These are phyloP conservation scores for Persicaria tinctoria DNA, from an alignment of 148 eudicot genomes.

Conservation along the genomic window DNA sequence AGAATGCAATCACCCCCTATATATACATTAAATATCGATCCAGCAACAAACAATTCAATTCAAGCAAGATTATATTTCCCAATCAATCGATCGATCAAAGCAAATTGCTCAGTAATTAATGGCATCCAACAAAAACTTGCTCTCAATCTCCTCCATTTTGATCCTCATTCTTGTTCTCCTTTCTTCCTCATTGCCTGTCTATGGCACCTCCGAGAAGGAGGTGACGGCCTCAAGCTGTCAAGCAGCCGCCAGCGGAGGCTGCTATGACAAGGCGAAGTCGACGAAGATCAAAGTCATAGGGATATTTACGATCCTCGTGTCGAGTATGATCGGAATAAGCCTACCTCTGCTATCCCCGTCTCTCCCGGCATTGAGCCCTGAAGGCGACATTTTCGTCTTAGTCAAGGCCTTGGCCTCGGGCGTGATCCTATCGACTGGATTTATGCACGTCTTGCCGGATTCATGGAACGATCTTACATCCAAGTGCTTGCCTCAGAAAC, in stretches of 20 bases:
- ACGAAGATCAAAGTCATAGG: constrained; percentile 31
- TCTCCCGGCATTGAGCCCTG: constrained; percentile 34
- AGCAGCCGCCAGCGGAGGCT: constrained; percentile 12
- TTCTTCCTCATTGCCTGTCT: not conserved
- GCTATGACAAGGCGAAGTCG: constrained; percentile 28
- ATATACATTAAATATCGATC: too few species aligned
- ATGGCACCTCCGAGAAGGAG: constrained; percentile 17
- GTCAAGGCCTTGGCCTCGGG: constrained; percentile 55
- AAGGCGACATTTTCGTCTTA: constrained; percentile 26
- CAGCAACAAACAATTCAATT: too few species aligned
- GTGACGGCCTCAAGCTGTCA: constrained; percentile 17
- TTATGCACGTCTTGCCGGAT: constrained; percentile 64
- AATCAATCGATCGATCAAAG: too few species aligned
- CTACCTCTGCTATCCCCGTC: constrained; percentile 35
- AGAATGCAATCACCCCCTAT: too few species aligned
- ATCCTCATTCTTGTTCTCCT: constrained; percentile 12
- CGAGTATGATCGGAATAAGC: constrained; percentile 41
- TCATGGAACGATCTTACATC: constrained; percentile 42
- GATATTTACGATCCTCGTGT: constrained; percentile 27
- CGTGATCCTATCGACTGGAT: constrained; percentile 52
- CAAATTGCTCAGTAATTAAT: too few species aligned
- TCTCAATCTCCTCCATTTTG: not conserved
- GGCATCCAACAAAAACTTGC: not conserved
- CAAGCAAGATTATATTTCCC: too few species aligned
- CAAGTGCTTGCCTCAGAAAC: constrained; percentile 39